Conservation (phyloP, 345 rosid species). For the Ceriops zippeliana region DNA sequence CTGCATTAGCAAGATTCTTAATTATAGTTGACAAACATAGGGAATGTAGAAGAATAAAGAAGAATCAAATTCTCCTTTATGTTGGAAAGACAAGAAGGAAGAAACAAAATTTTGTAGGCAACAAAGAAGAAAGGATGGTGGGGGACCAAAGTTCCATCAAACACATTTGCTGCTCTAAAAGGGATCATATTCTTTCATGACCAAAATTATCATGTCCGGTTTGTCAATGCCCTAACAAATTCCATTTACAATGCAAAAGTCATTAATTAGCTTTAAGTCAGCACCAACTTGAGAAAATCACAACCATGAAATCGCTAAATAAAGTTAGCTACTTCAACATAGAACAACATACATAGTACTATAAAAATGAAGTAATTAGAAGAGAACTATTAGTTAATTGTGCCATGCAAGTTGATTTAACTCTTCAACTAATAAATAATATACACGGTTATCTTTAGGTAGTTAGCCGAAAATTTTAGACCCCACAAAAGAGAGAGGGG, state of each 20-base stretch:
- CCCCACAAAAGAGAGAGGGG: neutral
- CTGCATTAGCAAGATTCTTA: neutral
- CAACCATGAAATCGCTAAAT: conserved; percentile 14
- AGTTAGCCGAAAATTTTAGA: neutral
- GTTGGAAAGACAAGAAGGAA: neutral
- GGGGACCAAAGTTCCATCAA: conserved; percentile 39
- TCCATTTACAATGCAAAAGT: conserved; percentile 12
- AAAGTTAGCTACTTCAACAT: conserved; percentile 6
- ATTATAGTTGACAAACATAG: neutral
- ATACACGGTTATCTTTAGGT: neutral
- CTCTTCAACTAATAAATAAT: neutral
- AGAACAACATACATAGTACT: neutral
- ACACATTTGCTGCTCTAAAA: conserved; percentile 20
- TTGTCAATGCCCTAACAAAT: conserved; percentile 34
- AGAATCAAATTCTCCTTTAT: conserved; percentile 26
- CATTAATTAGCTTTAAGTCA: conserved; percentile 9
- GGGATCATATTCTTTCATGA: conserved; percentile 38
- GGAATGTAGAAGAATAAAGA: neutral
- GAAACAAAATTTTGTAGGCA: neutral
- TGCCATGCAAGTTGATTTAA: no score
- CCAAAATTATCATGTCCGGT: conserved; percentile 34
- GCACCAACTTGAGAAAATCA: conserved; percentile 17
- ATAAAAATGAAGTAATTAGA: neutral
- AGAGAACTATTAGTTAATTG: no score
- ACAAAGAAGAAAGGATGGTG: conserved; percentile 1